phyloP scores from a whole-genome alignment of 2,329 filamentous ascomycete species.

The Hymenoscyphus repandus region DNA sequence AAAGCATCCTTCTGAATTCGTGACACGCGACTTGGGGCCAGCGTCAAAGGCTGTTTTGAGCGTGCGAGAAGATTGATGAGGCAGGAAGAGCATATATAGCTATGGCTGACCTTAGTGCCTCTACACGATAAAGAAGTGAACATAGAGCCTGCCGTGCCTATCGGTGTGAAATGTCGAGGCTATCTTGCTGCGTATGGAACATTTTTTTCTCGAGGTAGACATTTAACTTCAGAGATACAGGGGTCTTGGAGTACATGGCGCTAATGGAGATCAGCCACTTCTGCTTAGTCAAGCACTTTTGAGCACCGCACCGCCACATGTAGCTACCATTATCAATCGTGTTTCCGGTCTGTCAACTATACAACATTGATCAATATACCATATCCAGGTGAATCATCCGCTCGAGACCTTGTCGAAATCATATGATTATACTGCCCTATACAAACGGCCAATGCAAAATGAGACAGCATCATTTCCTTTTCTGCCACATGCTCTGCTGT shows the following conservation, averaged over 20 bases:
- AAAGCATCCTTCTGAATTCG: background rate
- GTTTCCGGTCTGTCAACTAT: too few relatives aligned
- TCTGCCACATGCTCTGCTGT: background rate
- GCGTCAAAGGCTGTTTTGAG: background rate
- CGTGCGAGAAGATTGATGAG: background rate
- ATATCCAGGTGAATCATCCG: too few relatives aligned
- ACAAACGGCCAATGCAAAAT: background rate
- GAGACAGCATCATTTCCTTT: background rate
- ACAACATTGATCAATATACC: too few relatives aligned
- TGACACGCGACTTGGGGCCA: background rate
- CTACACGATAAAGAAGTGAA: constrained; percentile 2
- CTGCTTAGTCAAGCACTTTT: too few relatives aligned
- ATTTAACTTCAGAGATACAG: too few relatives aligned
- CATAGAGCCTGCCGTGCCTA: constrained; percentile 3
- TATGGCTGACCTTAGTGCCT: background rate
- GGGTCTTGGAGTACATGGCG: too few relatives aligned
- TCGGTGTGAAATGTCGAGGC: background rate
- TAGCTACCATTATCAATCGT: too few relatives aligned
- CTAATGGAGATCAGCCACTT: too few relatives aligned
- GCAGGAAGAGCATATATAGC: constrained; percentile 5
- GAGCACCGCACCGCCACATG: too few relatives aligned
- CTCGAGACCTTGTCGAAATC: background rate
- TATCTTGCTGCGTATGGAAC: too few relatives aligned
- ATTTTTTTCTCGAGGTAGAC: too few relatives aligned
- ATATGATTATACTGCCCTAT: background rate